Percentiles rank a stretch among this genome's conserved stretches.
phyloP scores from a whole-genome alignment of 2,329 filamentous ascomycete genomes.

The Penicillium vulpinum region DNA sequence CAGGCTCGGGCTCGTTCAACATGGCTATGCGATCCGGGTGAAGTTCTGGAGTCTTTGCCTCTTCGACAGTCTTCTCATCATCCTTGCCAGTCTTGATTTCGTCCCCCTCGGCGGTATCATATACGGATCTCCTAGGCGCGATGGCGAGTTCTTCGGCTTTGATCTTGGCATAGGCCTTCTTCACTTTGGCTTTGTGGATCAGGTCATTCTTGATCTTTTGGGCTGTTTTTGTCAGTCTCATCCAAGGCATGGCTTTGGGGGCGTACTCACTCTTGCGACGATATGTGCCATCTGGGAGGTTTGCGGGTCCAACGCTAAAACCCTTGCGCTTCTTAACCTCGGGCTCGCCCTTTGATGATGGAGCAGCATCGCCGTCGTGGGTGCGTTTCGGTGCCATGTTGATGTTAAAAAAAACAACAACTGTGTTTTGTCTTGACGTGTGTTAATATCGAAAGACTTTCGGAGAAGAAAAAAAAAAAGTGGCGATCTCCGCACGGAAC shows the following conservation, averaged over 20 bases:
- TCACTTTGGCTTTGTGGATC: conserved; percentile 90
- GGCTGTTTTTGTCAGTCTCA: conserved; percentile 51
- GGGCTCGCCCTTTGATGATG: conserved; percentile 32
- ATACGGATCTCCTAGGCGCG: conserved; percentile 34
- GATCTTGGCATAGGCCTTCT: conserved; percentile 87
- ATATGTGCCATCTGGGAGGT: conserved; percentile 87
- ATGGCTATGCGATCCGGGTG: conserved; percentile 63
- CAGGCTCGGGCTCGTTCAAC: conserved; percentile 49
- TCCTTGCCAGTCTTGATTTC: conserved; percentile 21
- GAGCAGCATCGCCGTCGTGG: conserved; percentile 46
- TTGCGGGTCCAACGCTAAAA: conserved; percentile 84
- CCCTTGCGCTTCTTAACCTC: conserved; percentile 62
- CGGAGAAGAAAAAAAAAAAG: conserved; percentile 19
- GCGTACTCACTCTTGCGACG: conserved; percentile 66
- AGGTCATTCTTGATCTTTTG: conserved; percentile 86
- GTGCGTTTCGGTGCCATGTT: conserved; percentile 62
- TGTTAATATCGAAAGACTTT: conserved; percentile 1
- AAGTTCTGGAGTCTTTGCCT: conserved; percentile 50
- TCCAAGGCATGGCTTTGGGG: neutral
- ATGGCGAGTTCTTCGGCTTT: conserved; percentile 60
- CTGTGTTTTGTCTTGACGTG: neutral
- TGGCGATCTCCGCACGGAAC: conserved; percentile 21
- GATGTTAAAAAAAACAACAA: neutral
- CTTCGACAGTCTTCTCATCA: conserved; percentile 20
- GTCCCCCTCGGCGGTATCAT: conserved; percentile 33